Conservation (phyloP, 768 basidiomycete species). For the Strobilomyces echinocephalus region DNA sequence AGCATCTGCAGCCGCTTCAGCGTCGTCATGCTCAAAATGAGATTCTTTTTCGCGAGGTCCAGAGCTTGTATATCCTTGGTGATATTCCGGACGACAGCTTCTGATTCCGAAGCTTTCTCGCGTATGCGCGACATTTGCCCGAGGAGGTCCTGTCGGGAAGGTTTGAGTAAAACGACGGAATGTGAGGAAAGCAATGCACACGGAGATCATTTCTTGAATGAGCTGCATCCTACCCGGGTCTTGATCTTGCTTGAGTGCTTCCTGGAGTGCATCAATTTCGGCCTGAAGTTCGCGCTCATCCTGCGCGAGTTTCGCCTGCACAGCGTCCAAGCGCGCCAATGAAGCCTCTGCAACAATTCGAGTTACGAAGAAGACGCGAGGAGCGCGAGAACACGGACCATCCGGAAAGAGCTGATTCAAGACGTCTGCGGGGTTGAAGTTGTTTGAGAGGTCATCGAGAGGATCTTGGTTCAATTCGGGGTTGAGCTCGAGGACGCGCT, state of each 20-base stretch:
- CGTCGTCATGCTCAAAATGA: constrained; percentile 84
- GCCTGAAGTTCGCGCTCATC: constrained; percentile 65
- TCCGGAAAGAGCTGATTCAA: constrained; percentile 69
- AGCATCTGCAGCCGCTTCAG: constrained; percentile 92
- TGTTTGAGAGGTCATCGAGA: constrained; percentile 52
- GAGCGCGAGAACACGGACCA: constrained; percentile 43
- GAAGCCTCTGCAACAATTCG: constrained; percentile 56
- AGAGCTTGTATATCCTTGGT: constrained; percentile 95
- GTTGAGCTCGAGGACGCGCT: constrained; percentile 60
- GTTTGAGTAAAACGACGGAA: constrained; percentile 3
- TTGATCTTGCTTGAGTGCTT: constrained; percentile 68
- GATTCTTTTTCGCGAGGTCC: constrained; percentile 90
- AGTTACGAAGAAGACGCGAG: neutral
- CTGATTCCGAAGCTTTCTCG: constrained; percentile 95
- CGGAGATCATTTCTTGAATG: constrained; percentile 96
- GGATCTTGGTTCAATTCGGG: constrained; percentile 44
- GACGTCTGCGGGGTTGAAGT: constrained; percentile 53
- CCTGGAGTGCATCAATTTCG: constrained; percentile 67
- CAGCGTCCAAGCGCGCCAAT: constrained; percentile 62
- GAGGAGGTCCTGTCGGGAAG: constrained; percentile 67
- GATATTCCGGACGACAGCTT: constrained; percentile 91
- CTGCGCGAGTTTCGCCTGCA: constrained; percentile 63
- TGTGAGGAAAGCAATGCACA: constrained; percentile 33
- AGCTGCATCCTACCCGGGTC: constrained; percentile 85
- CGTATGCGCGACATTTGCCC: constrained; percentile 94